Percentiles rank a stretch among this genome's conserved stretches.
phyloP scores from a whole-genome alignment of 2,329 filamentous ascomycete species.

The Canariomyces notabilis region DNA sequence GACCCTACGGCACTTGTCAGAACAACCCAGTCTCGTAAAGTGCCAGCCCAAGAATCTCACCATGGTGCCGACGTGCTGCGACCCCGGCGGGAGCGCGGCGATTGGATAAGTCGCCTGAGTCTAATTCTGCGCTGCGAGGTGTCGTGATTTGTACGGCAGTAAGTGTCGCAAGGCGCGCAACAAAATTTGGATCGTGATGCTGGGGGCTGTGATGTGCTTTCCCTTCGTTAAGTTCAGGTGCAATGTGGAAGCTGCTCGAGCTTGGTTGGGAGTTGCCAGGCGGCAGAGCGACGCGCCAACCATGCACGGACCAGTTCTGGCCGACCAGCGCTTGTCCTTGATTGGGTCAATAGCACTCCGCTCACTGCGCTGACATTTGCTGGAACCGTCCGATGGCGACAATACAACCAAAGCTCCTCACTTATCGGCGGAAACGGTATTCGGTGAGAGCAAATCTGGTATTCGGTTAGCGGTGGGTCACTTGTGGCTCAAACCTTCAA shows the following conservation, averaged over 20 bases:
- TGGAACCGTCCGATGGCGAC: too few relatives aligned
- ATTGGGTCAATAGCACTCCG: too few relatives aligned
- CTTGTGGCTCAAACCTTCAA: too few relatives aligned
- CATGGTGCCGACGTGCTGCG: constrained; percentile 25
- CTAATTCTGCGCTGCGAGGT: not conserved
- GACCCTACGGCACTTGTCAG: constrained; percentile 53
- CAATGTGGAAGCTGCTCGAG: constrained; percentile 9
- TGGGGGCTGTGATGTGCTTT: not conserved
- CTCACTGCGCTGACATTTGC: too few relatives aligned
- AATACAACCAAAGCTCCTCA: too few relatives aligned
- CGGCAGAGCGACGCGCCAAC: constrained; percentile 23
- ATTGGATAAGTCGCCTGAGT: too few relatives aligned
- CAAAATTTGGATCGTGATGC: not conserved
- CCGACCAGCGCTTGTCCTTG: too few relatives aligned
- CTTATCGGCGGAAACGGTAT: too few relatives aligned
- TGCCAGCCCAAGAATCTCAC: constrained; percentile 18
- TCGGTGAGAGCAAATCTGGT: too few relatives aligned
- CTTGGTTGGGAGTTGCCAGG: constrained; percentile 18
- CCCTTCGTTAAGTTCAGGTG: constrained; percentile 11
- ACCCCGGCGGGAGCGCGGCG: not conserved
- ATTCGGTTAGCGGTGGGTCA: too few relatives aligned
- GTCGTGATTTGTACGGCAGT: too few relatives aligned
- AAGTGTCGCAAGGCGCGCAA: not conserved
- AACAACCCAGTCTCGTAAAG: not conserved
- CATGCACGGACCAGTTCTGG: constrained; percentile 9